A percentile compares a stretch with the other conserved stretches of the same genome.
Conservation (phyloP, 768 basidiomycete species). For the Hericium erinaceus region DNA sequence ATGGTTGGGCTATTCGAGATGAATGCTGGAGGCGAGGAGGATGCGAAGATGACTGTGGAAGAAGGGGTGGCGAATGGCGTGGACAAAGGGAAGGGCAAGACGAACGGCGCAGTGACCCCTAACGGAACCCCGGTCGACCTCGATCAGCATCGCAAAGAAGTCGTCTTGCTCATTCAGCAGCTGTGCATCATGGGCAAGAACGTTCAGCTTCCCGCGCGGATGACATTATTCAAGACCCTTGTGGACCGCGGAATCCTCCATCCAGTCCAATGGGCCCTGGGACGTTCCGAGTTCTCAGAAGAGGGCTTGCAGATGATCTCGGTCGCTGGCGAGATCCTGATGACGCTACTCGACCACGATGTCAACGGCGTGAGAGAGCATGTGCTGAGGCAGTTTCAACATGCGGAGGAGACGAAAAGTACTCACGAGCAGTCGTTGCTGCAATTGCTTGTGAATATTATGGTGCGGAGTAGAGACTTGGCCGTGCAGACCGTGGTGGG, state of each 20-base stretch:
- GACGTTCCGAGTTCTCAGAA: slow-evolving; percentile 49
- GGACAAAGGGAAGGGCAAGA: slow-evolving; percentile 25
- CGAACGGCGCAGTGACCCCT: slow-evolving; percentile 37
- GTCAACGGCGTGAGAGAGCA: slow-evolving; percentile 77
- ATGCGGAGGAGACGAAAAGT: slow-evolving; percentile 42
- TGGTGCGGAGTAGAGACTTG: slow-evolving; percentile 73
- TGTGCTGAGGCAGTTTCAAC: slow-evolving; percentile 74
- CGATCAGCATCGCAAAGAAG: slow-evolving; percentile 61
- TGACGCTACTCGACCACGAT: slow-evolving; percentile 85
- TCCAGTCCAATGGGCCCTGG: slow-evolving; percentile 88
- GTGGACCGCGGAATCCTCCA: slow-evolving; percentile 84
- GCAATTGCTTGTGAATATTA: slow-evolving; percentile 63
- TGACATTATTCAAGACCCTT: slow-evolving; percentile 77
- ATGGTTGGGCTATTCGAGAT: slow-evolving; percentile 57
- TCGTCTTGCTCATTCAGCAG: slow-evolving; percentile 84
- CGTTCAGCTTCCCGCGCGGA: slow-evolving; percentile 80
- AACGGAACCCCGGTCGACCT: slow-evolving; percentile 34
- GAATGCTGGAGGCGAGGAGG: slow-evolving; percentile 19
- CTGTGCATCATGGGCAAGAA: slow-evolving; percentile 95
- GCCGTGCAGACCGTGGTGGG: slow-evolving; percentile 87
- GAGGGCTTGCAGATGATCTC: slow-evolving; percentile 54
- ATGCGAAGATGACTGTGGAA: slow-evolving; percentile 23
- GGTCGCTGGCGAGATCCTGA: slow-evolving; percentile 78
- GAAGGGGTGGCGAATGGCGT: slow-evolving; percentile 8
- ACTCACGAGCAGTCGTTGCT: slow-evolving; percentile 67